phyloP scores from a whole-genome alignment of 2,329 filamentous ascomycete genomes.

The Penicillium palitans region DNA sequence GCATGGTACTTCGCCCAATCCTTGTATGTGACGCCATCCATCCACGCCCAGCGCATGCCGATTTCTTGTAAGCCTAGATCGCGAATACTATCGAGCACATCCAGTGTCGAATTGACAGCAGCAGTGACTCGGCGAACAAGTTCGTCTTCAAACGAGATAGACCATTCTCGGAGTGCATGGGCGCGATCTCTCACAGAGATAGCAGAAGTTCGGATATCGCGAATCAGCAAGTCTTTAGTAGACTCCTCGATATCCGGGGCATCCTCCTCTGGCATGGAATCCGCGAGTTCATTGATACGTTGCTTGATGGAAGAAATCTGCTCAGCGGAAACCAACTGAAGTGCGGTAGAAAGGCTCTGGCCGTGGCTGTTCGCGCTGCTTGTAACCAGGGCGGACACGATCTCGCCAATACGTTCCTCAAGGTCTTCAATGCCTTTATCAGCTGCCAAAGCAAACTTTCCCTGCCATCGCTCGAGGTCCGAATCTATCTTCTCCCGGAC shows the following conservation, averaged over 20 bases:
- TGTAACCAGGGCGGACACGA: slow-evolving; percentile 70
- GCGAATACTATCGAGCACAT: slow-evolving; percentile 77
- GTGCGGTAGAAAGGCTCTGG: slow-evolving; percentile 59
- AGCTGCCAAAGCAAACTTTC: slow-evolving; percentile 80
- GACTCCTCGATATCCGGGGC: slow-evolving; percentile 53
- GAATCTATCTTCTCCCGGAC: slow-evolving; percentile 66
- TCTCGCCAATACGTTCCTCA: slow-evolving; percentile 63
- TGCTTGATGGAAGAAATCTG: slow-evolving; percentile 67
- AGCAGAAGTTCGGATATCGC: slow-evolving; percentile 66
- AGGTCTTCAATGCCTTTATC: slow-evolving; percentile 77
- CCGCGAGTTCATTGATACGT: slow-evolving; percentile 60
- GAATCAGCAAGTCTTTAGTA: slow-evolving; percentile 54
- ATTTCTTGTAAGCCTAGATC: slow-evolving; percentile 87
- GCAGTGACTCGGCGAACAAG: slow-evolving; percentile 67
- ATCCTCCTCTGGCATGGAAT: slow-evolving; percentile 59
- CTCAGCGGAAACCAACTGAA: slow-evolving; percentile 66
- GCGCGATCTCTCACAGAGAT: slow-evolving; percentile 73
- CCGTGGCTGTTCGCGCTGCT: slow-evolving; percentile 56
- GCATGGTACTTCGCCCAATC: slow-evolving; percentile 96
- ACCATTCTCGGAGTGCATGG: slow-evolving; percentile 75
- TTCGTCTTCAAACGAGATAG: slow-evolving; percentile 68
- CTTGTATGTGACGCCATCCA: slow-evolving; percentile 92
- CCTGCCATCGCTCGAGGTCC: slow-evolving; percentile 83
- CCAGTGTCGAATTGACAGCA: slow-evolving; percentile 76
- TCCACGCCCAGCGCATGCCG: slow-evolving; percentile 92